Evolutionary conservation across 177 flowering plant genomes (phyloP), one percentile per base, ranked within the genome.

Genomic region (Vitis hybrid): DNA sequence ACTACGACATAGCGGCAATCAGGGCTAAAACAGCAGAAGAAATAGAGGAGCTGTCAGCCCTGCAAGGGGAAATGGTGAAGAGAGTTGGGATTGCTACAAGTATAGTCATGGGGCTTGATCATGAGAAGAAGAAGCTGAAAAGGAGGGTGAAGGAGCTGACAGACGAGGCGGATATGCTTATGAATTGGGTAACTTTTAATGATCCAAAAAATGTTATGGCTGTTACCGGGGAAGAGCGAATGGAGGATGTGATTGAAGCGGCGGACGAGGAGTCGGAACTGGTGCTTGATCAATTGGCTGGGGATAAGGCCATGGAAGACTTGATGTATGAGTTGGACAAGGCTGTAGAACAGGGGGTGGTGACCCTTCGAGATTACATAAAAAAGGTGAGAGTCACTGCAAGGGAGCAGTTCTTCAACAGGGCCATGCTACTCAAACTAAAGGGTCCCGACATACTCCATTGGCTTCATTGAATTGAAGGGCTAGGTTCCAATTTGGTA

Each of bases 371-470:
- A 3, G 54, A 15, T 6, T 88, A 90, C 65, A 66, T 84, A 2
- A 90, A 61, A 81, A 77, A 80, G 45, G 86, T 90, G 39, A 83
- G 90, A 67, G 19, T 1, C 3, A 74, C 88, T 71, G 80, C 84
- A 7, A 80, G 86, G 67, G 88, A 85, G 63, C 94, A 90, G 71
- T 90, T 82, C 71, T 63, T 56, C 56, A 69, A 60, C 66, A 83
- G 88, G 64, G 81, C 72, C 31, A 69, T 3, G 74, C 13, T 64
- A 3, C 39, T 60, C 45, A 82, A 80, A 55, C 22, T 79, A 22
- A 68, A 59, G 20, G 63, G 66, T 63, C 56, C 70, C 50, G 22
- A 63, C 29, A 61, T 52, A 52, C 54, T 68, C n/a, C 48, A 63
- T 57, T 29, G 49, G 58, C 45, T 13, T 10, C 60, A 34, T 34